Conservation (phyloP, 441 rosid genomes). For the Omphalea diandra region DNA sequence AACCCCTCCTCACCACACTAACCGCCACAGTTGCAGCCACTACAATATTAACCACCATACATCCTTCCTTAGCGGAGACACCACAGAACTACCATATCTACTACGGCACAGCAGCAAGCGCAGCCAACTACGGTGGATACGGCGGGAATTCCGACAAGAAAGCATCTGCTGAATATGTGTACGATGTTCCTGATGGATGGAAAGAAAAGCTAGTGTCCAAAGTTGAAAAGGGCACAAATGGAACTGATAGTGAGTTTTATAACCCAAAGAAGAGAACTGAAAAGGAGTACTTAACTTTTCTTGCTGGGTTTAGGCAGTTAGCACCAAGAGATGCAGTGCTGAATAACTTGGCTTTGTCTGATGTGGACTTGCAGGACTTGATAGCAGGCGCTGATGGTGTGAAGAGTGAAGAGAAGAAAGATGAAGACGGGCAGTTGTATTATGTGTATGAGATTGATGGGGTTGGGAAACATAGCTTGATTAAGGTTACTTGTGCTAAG, state of each 20-base stretch:
- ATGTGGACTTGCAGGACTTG: slow-evolving; percentile 77
- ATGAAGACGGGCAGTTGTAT: slow-evolving; percentile 72
- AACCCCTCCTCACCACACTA: slow-evolving; percentile 32
- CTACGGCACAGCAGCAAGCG: slow-evolving; percentile 96
- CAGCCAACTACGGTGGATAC: slow-evolving; percentile 87
- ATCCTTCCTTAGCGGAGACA: slow-evolving; percentile 57
- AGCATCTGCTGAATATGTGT: slow-evolving; percentile 80
- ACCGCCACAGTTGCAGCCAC: slow-evolving; percentile 57
- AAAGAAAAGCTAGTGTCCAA: slow-evolving; percentile 84
- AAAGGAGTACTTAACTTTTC: slow-evolving; percentile 77
- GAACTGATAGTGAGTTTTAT: slow-evolving; percentile 90
- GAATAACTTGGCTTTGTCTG: slow-evolving; percentile 78
- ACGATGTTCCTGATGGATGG: slow-evolving; percentile 93
- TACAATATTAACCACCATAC: slow-evolving; percentile 40
- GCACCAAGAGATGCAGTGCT: slow-evolving; percentile 72
- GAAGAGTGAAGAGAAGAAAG: slow-evolving; percentile 62
- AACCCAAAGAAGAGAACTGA: slow-evolving; percentile 82
- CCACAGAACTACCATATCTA: slow-evolving; percentile 48
- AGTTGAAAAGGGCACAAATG: slow-evolving; percentile 94
- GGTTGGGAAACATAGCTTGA: slow-evolving; percentile 65
- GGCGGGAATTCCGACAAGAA: slow-evolving; percentile 89
- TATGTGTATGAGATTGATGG: slow-evolving; percentile 86
- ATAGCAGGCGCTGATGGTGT: slow-evolving; percentile 68
- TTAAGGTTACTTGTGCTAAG: slow-evolving; percentile 81
- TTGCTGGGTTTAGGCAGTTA: slow-evolving; percentile 67